A percentile compares a stretch with the other conserved stretches of the same genome.
phyloP scores from a whole-genome alignment of 352 stramenopile species.

The Globisporangium barbulae region DNA sequence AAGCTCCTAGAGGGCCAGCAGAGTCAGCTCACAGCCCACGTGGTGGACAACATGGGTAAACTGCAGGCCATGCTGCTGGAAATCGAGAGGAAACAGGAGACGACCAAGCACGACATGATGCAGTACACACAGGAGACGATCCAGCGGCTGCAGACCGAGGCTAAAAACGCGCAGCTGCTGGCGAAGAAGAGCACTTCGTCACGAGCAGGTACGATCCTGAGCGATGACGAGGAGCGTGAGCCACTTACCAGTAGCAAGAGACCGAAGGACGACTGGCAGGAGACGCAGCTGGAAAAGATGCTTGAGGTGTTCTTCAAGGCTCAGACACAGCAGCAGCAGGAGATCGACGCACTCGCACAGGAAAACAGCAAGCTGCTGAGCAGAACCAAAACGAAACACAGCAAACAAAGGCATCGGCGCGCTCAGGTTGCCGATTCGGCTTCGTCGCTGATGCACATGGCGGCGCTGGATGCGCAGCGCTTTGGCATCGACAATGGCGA shows the following conservation, averaged over 20 bases:
- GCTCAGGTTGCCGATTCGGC: constrained; percentile 7
- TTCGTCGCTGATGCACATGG: constrained; percentile 45
- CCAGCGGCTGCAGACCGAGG: constrained; percentile 35
- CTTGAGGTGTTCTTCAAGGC: constrained; percentile 57
- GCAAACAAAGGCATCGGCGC: not conserved
- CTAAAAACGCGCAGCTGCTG: constrained; percentile 23
- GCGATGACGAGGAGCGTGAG: constrained; percentile 32
- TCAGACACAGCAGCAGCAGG: constrained; percentile 59
- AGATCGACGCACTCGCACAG: constrained; percentile 51
- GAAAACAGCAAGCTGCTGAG: constrained; percentile 57
- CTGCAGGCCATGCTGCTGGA: constrained; percentile 52
- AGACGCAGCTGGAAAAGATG: constrained; percentile 53
- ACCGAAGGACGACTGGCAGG: constrained; percentile 18
- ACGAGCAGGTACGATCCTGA: constrained; percentile 40
- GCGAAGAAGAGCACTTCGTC: constrained; percentile 22
- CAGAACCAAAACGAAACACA: constrained; percentile 26
- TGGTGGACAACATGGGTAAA: constrained; percentile 59
- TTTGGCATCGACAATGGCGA: constrained; percentile 59
- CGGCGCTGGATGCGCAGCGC: constrained; percentile 51
- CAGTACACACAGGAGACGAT: constrained; percentile 61
- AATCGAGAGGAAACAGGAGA: constrained; percentile 67
- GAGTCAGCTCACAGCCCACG: constrained; percentile 37
- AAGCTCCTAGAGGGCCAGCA: constrained; percentile 51
- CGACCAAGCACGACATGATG: constrained; percentile 58
- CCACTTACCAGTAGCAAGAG: not conserved